Base-by-base conservation (phyloP, 352 stramenopile genomes). In the Aphanomyces astaci region DNA sequence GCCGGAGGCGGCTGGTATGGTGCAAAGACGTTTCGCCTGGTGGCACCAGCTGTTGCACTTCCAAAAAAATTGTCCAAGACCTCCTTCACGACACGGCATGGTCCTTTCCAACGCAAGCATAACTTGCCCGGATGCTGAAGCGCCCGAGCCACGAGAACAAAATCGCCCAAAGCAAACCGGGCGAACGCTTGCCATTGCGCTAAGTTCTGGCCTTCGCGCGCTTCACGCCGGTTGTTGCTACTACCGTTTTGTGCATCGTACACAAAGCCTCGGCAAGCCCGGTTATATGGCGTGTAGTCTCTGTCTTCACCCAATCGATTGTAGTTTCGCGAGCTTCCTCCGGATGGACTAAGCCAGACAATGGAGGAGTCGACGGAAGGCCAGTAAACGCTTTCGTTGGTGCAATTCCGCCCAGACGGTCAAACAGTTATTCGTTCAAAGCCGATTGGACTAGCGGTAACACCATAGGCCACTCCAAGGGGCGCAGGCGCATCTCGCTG, bases 311-410 rank as follows among this genome's bases (percentile, higher is more conserved):
- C 63, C 32, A 45, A 53, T 65, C 9, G 52, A 32, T 66, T 24
- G 27, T 32, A 17, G 30, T 30, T 25, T 22, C 22, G 19, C 24
- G 17, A 25, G 30, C 49, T 19, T 22, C 19, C 13, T 46, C 25
- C 33, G n/a, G 25, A 25, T 15, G 27, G 11, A 52, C 46, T 17
- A 66, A 24, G 31, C 17, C 25, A 36, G 33, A 17, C 5, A 70
- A 22, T 17, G 43, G 28, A 11, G 63, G 30, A 68, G 63, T 33
- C 27, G 63, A 22, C 10, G 72, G 68, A 9, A 77, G 27, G 32
- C 36, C 52, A 1, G 68, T 73, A 51, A 81, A 77, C 4, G 72
- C 71, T 9, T 69, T 76, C 0, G 77, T 25, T 19, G 75, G 73
- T 25, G 72, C 68, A 0, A 71, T 36, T 1, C 70, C 66, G 15